phyloP scores from a whole-genome alignment of 257 asterid genomes.

The Nicotiana attenuata region DNA sequence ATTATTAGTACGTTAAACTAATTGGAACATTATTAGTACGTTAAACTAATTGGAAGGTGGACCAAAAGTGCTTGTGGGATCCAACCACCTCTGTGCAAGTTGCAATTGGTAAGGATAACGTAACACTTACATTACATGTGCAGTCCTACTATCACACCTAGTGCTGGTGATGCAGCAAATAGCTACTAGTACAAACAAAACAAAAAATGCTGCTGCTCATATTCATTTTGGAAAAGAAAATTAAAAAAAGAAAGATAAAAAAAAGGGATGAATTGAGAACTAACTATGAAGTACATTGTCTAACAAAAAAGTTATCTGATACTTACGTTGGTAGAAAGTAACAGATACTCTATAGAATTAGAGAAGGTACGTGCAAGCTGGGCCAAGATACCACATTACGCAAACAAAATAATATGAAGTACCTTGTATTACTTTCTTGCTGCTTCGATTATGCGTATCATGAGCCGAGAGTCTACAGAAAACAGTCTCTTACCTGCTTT shows the following conservation, averaged over 20 bases:
- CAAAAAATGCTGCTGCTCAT: not conserved
- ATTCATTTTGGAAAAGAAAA: not conserved
- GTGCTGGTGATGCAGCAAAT: not conserved
- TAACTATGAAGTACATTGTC: no score
- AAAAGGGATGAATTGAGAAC: not conserved
- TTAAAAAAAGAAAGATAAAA: not conserved
- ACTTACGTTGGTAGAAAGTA: no score
- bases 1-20: not conserved
- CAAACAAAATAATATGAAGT: no score
- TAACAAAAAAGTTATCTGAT: accelerated
- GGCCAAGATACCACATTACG: no score
- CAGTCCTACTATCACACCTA: not conserved
- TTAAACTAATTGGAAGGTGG: constrained; percentile 3
- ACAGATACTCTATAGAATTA: no score
- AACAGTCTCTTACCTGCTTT: no score
- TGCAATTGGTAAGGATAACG: constrained; percentile 1
- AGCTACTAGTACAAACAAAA: not conserved
- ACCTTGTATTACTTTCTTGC: no score
- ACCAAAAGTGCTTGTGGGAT: not conserved
- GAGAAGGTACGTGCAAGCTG: no score
- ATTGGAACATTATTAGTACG: not conserved
- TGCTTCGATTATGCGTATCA: no score
- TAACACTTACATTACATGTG: not conserved
- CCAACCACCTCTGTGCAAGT: constrained; percentile 3
- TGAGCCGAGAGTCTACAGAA: no score